Percentiles rank a stretch among this genome's conserved stretches.
Conservation (phyloP, 768 basidiomycete species). For the Cystoderma amianthinum region DNA sequence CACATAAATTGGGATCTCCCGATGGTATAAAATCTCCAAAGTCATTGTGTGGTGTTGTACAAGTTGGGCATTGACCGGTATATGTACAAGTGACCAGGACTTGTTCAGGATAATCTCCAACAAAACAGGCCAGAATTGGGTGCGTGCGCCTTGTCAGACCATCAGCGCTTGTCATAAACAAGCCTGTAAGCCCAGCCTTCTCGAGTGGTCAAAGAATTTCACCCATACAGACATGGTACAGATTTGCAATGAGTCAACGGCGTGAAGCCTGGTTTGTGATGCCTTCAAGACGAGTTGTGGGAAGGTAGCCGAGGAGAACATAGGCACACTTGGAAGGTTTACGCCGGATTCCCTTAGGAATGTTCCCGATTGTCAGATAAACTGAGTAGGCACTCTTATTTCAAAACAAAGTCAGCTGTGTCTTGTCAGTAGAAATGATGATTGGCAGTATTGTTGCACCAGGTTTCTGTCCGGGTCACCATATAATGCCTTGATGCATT, state of each 20-base stretch:
- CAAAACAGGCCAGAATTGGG: conserved; percentile 31
- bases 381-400: conserved; percentile 38
- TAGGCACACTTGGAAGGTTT: conserved; percentile 25
- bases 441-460: conserved; percentile 14
- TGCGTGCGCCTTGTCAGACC: conserved; percentile 18
- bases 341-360: conserved; percentile 29
- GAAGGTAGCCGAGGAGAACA: conserved; percentile 32
- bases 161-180: conserved; percentile 23
- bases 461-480: conserved; percentile 12
- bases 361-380: conserved; percentile 41
- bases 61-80: conserved; percentile 19
- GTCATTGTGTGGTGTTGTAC: conserved; percentile 10
- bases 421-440: conserved; percentile 41
- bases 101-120: conserved; percentile 40
- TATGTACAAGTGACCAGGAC: conserved; percentile 22
- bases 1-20: no score
- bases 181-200: conserved; percentile 13
- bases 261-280: conserved; percentile 16
- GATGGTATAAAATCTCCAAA: no score
- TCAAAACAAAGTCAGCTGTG: conserved; percentile 28
- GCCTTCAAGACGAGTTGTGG: conserved; percentile 23
- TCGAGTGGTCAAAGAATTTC: conserved; percentile 21
- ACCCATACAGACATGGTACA: conserved; percentile 29
- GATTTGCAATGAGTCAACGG: conserved; percentile 13
- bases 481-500: conserved; percentile 20